Conservation (phyloP, 2,329 filamentous ascomycete genomes). For the Trichophyton mentagrophytes region DNA sequence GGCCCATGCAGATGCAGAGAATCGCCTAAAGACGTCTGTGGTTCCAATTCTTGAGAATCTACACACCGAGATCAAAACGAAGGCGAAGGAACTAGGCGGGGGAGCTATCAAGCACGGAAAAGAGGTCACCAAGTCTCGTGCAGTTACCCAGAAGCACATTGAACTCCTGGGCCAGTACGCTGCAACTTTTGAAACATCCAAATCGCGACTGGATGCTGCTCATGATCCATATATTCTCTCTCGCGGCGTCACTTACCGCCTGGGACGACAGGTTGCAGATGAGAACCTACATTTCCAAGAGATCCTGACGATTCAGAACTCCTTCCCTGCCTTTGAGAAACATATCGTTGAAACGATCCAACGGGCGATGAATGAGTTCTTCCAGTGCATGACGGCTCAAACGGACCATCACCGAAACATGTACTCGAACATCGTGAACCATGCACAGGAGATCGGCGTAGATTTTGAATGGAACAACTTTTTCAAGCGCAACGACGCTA, state of each 20-base stretch:
- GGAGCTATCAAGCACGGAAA: slow-evolving; percentile 78
- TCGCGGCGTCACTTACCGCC: slow-evolving; percentile 66
- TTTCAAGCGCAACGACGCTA: slow-evolving; percentile 52
- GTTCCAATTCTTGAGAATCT: slow-evolving; percentile 80
- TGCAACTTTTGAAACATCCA: slow-evolving; percentile 60
- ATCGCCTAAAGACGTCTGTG: slow-evolving; percentile 73
- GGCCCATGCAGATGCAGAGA: slow-evolving; percentile 80
- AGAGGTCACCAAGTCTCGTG: slow-evolving; percentile 79
- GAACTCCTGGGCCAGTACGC: slow-evolving; percentile 82
- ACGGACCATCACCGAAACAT: slow-evolving; percentile 68
- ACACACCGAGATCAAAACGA: slow-evolving; percentile 93
- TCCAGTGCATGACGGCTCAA: slow-evolving; percentile 65
- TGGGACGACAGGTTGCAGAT: slow-evolving; percentile 82
- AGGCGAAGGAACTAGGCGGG: slow-evolving; percentile 73
- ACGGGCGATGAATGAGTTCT: slow-evolving; percentile 69
- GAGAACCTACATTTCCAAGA: slow-evolving; percentile 96
- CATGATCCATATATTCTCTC: slow-evolving; percentile 84
- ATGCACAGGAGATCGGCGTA: slow-evolving; percentile 60
- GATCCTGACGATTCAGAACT: slow-evolving; percentile 78
- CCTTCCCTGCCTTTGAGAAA: slow-evolving; percentile 74
- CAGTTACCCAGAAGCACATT: slow-evolving; percentile 84
- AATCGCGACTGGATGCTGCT: slow-evolving; percentile 54
- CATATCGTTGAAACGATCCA: slow-evolving; percentile 77
- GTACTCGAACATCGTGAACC: slow-evolving; percentile 70
- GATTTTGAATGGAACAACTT: slow-evolving; percentile 93